phyloP scores from a whole-genome alignment of 805 yeast genomes.

The Cyberlindnera veronae region DNA sequence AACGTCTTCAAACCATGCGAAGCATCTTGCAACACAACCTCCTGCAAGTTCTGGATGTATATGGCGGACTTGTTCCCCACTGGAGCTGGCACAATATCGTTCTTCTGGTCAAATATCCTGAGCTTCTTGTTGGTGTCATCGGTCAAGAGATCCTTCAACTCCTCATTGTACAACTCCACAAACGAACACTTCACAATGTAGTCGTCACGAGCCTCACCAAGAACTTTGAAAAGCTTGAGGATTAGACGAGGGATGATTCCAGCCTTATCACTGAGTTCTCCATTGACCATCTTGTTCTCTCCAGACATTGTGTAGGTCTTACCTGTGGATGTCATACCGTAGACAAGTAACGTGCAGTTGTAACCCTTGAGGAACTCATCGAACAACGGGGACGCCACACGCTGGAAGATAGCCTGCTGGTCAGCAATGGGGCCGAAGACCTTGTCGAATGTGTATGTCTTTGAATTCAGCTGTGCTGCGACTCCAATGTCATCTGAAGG shows the following conservation, averaged over 20 bases:
- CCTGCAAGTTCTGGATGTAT: slow-evolving; percentile 62
- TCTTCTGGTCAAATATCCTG: slow-evolving; percentile 46
- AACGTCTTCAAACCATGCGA: slow-evolving; percentile 54
- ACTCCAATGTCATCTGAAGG: slow-evolving; percentile 38
- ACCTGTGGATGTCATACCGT: slow-evolving; percentile 93
- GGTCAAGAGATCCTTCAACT: slow-evolving; percentile 65
- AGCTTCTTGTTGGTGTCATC: slow-evolving; percentile 42
- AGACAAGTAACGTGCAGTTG: slow-evolving; percentile 80
- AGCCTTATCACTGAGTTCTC: slow-evolving; percentile 42
- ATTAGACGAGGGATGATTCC: slow-evolving; percentile 69
- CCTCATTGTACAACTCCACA: slow-evolving; percentile 86
- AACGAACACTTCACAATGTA: slow-evolving; percentile 73
- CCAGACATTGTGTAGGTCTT: slow-evolving; percentile 83
- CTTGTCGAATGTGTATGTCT: slow-evolving; percentile 69
- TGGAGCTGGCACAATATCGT: slow-evolving; percentile 2
- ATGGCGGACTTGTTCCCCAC: slow-evolving; percentile 31
- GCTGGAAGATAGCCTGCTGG: slow-evolving; percentile 62
- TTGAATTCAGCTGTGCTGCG: slow-evolving; percentile 40
- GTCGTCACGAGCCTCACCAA: slow-evolving; percentile 44
- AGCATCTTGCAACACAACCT: slow-evolving; percentile 51
- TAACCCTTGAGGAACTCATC: slow-evolving; percentile 71
- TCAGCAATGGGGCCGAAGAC: slow-evolving; percentile 82
- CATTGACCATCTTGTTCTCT: slow-evolving; percentile 37
- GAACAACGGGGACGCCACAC: slow-evolving; percentile 60
- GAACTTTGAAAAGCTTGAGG: slow-evolving; percentile 49